These are phyloP conservation scores for Sherardia arvensis DNA, from an alignment of 257 asterid species.

Conservation along the genomic window DNA sequence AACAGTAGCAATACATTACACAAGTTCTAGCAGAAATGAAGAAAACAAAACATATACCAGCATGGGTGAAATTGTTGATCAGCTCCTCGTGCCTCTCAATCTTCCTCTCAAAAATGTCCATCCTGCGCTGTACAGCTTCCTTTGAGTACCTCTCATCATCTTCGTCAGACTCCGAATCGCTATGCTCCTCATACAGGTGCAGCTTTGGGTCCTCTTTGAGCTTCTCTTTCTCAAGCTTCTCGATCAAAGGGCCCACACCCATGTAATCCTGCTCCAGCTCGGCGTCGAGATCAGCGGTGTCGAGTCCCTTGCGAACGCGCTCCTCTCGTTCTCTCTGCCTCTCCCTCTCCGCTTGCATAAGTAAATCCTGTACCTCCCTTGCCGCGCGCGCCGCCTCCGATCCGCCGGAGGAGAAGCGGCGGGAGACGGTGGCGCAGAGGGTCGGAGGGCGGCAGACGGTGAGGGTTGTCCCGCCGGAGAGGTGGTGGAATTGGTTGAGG, in stretches of 20 bases:
- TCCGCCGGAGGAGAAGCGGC: slow-evolving; percentile 10
- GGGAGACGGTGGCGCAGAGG: background rate
- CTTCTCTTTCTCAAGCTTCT: slow-evolving; percentile 40
- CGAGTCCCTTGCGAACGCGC: slow-evolving; percentile 42
- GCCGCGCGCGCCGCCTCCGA: slow-evolving; percentile 7
- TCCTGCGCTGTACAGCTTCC: slow-evolving; percentile 28
- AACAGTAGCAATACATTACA: background rate
- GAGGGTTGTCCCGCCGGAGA: slow-evolving; percentile 2
- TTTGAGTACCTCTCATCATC: slow-evolving; percentile 39
- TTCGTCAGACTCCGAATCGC: slow-evolving; percentile 71
- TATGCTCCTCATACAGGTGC: slow-evolving; percentile 43
- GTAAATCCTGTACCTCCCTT: slow-evolving; percentile 28
- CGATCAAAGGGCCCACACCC: slow-evolving; percentile 40
- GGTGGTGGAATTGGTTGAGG: slow-evolving; percentile 13
- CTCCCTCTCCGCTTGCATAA: slow-evolving; percentile 30
- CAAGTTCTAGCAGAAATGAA: background rate
- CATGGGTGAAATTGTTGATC: slow-evolving; percentile 45
- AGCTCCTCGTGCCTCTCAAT: slow-evolving; percentile 45
- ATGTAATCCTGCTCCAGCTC: slow-evolving; percentile 46
- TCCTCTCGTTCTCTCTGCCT: slow-evolving; percentile 43
- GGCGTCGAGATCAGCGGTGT: slow-evolving; percentile 42
- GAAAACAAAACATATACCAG: slow-evolving; percentile 36
- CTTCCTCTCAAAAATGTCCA: slow-evolving; percentile 49
- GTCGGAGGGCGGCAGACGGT: background rate
- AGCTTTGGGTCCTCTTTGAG: slow-evolving; percentile 17